Base-by-base conservation (phyloP, 2,329 filamentous ascomycete species). In the Fusarium protoensiforme region DNA sequence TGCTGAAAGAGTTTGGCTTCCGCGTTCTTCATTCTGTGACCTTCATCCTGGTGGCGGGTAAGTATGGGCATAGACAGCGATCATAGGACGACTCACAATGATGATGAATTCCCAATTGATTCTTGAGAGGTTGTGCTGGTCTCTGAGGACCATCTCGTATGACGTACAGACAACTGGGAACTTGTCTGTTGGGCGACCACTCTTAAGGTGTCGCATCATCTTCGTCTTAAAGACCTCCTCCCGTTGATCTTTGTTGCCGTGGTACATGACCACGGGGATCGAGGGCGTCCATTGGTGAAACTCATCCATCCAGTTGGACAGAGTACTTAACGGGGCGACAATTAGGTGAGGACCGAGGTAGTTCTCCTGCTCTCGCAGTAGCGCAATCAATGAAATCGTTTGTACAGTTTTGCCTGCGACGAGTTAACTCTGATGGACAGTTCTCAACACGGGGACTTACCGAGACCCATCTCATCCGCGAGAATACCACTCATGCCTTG, bases 71-170 rank as follows among this genome's bases (percentile, higher is more conserved):
- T 7, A 1, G 18, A 0, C 8, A 3, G 7, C 1, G 1, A 27
- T 4, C 5, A 51, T 10, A 6, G 9, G 0, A 3, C 20, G 9
- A 82, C 89, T 80, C 83, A 93, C 92, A 69, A 99, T 97, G 74
- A 99, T 96, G 78, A 99, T 98, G 76, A 98, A 98, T 62, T 97
- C 94, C 96, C 96, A 99, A 38, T 95, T 92, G 65, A 97, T 96
- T 65, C 93, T 92, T 0, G 91, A 91, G 7, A 99, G 84, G 38
- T 92, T 92, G 61, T 94, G 92, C 39, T 94, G 91, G 79, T 99
- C 96, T 76, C 94, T 92, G 83, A 99, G 92, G 62, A 97, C 95
- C 79, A 99, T 98, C 80, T 99, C 96, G 77, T 98, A 98, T 41
- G 93, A 97, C 0, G 96, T 99, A 78, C 95, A 95, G 1, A 98